Percentiles rank a stretch among this genome's conserved stretches.
These are phyloP conservation scores for Calonectria hawksworthii DNA, from an alignment of 2,329 filamentous ascomycete genomes.

Conservation along the genomic window DNA sequence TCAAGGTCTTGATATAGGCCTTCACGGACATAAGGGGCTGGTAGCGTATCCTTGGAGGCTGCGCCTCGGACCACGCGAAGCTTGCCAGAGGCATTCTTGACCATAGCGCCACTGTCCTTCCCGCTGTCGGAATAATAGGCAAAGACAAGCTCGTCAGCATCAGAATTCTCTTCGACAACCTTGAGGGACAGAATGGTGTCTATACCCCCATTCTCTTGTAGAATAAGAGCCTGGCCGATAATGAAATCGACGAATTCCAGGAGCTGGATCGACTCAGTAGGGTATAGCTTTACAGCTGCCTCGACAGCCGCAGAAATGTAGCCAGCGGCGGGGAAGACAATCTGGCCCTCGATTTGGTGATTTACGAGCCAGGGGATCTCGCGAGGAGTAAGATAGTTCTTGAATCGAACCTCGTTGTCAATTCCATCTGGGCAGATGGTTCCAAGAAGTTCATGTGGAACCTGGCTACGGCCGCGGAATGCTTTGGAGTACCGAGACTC, in stretches of 20 bases:
- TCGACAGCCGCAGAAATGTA: conserved; percentile 56
- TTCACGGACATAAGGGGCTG: neutral
- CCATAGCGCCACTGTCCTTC: neutral
- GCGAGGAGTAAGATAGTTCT: neutral
- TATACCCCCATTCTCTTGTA: neutral
- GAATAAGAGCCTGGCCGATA: neutral
- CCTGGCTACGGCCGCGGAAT: neutral
- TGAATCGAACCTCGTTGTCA: neutral
- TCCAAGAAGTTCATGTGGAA: neutral
- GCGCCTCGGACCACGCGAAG: neutral
- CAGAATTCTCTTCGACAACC: neutral
- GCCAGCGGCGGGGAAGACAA: conserved; percentile 56
- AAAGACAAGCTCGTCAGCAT: neutral
- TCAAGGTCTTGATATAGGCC: neutral
- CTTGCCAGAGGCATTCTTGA: neutral
- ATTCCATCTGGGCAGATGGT: neutral
- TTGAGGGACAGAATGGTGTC: neutral
- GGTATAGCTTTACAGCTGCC: conserved; percentile 5
- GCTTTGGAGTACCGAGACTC: neutral
- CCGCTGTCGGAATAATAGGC: neutral
- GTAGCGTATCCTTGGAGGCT: neutral
- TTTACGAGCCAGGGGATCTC: conserved; percentile 56
- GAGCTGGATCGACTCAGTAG: neutral
- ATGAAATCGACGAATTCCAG: neutral
- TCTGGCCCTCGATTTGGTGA: conserved; percentile 51